Conservation (phyloP, 2,329 filamentous ascomycete species). For the Cadophora gregata region DNA sequence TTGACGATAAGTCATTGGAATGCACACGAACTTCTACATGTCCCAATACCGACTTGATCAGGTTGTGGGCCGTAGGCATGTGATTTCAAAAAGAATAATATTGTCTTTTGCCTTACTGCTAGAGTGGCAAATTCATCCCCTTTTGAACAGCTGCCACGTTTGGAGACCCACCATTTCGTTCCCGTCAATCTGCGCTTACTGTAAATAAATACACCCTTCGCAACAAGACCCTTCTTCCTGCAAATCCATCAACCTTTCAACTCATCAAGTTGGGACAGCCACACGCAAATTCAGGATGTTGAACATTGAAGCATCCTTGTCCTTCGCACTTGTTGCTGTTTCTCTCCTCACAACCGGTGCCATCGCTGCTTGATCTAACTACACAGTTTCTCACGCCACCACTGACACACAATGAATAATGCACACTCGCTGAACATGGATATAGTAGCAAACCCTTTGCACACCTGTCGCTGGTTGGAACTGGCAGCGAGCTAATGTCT, state of each 20-base stretch:
- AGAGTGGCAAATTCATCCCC: background rate
- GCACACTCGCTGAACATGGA: background rate
- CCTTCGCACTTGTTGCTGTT: background rate
- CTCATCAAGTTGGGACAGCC: background rate
- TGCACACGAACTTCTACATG: background rate
- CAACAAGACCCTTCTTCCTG: background rate
- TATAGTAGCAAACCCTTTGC: background rate
- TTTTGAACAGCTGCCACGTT: background rate
- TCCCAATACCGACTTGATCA: background rate
- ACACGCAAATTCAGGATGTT: background rate
- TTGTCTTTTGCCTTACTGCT: background rate
- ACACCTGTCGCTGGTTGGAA: background rate
- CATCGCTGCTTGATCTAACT: no score
- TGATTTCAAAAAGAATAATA: background rate
- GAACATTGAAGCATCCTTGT: background rate
- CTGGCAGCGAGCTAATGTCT: constrained; percentile 5
- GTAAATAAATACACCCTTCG: background rate
- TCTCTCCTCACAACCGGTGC: background rate
- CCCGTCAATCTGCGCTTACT: no score
- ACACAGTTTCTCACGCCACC: background rate
- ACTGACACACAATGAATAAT: no score
- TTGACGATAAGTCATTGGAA: background rate
- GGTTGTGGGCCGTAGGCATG: background rate
- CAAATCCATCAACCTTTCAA: background rate
- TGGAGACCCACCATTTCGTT: background rate